Evolutionary conservation across 495 filamentous ascomycete genomes (phyloP), one percentile per base, ranked within the genome.

Genomic region (Staphylotrichum tortipilum): DNA sequence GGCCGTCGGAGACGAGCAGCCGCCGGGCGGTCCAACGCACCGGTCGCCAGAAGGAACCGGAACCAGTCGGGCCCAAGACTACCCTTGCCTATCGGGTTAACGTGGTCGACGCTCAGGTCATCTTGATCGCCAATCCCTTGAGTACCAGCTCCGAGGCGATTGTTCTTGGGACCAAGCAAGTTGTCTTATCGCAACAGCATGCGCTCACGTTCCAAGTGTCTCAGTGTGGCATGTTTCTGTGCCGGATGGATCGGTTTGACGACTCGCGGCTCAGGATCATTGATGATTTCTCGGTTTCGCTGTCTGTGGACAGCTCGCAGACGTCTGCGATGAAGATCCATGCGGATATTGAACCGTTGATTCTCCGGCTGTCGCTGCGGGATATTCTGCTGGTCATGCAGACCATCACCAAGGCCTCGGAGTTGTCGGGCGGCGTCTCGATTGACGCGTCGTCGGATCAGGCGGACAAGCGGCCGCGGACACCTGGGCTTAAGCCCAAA

Each of bases 211-310:
- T 98, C 49, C 94, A 97, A 59, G 78, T 97, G 8, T 85, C 85
- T 30, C 81, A 95, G 59, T 82, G 96, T 38, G 94, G 92, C 48
- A 97, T 98, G 90, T 98, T 96, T 67, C 72, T 98, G 30, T 98
- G 92, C 62, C 86, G 92, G 23, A 97, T 98, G 94, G 92, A 98
- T 61, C 85, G 85, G 53, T 94, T 95, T 54, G 90, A 95, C 47
- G 87, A 82, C 15, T 85, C 80, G 44, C 77, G 86, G 30, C 78
- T 96, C 34, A 82, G 94, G 19, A 94, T 98, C 55, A 76, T 98
- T 19, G 92, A 98, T 61, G 88, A 97, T 61, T 97, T 97, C 66
- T 95, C 89, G 7, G 62, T 97, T 26, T 85, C 89, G 52, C 74
- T 94, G 55, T 90, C 89, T 3, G 79, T 96, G 74, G 89, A 97